A percentile compares a stretch with the other conserved stretches of the same genome.
Conservation (phyloP, 345 rosid genomes). For the Gossypium raimondii region DNA sequence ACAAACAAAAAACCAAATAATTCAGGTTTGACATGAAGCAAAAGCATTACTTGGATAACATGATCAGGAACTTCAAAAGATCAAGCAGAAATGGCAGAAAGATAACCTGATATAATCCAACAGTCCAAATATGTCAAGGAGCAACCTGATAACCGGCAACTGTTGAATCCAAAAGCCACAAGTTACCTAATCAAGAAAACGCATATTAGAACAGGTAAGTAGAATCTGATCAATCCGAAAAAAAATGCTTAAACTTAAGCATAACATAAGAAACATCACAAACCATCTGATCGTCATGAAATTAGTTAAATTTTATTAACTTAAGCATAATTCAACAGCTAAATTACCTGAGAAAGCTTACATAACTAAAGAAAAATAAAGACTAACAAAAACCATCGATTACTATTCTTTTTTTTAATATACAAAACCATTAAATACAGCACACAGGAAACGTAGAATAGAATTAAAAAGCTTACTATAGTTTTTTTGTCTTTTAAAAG, state of each 20-base stretch:
- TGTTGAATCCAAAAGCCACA: conserved; percentile 16
- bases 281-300: conserved; percentile 6
- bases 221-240: conserved; percentile 11
- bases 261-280: background rate
- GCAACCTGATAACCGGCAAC: background rate
- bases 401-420: background rate
- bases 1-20: conserved; percentile 5
- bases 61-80: conserved; percentile 5
- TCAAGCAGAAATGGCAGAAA: conserved; percentile 12
- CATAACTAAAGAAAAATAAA: background rate
- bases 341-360: background rate
- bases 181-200: conserved; percentile 25
- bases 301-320: background rate
- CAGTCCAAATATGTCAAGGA: conserved; percentile 1
- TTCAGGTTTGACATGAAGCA: conserved; percentile 14
- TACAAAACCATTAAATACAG: background rate
- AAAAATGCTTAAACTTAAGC: background rate
- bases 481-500: background rate
- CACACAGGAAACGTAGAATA: background rate
- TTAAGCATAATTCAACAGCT: background rate
- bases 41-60: conserved; percentile 19
- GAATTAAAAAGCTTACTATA: conserved; percentile 18
- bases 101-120: conserved; percentile 41
- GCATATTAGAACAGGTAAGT: background rate
- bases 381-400: background rate